A percentile compares a stretch with the other conserved stretches of the same genome.
phyloP scores from a whole-genome alignment of 2,329 filamentous ascomycete genomes.

The Lojkania enalia region DNA sequence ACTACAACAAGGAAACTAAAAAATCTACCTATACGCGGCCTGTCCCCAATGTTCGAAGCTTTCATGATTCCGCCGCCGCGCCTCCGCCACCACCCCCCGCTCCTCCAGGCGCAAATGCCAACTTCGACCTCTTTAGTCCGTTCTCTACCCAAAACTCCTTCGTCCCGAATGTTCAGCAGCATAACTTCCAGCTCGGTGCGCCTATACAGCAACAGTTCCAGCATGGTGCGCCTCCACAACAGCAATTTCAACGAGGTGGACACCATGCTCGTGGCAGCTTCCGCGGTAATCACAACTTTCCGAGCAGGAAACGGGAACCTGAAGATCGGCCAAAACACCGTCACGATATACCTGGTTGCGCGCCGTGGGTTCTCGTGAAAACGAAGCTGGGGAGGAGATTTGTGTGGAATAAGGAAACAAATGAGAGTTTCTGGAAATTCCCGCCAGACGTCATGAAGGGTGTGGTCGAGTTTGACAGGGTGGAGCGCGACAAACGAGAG shows the following conservation, averaged over 20 bases:
- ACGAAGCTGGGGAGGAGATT: conserved; percentile 90
- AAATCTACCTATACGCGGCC: conserved; percentile 86
- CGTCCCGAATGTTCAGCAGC: background rate
- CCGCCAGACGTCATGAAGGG: conserved; percentile 83
- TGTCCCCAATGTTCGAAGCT: conserved; percentile 28
- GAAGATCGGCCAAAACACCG: conserved; percentile 81
- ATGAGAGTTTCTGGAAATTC: conserved; percentile 93
- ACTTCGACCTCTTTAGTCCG: conserved; percentile 39
- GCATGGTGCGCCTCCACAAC: conserved; percentile 1
- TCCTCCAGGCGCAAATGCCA: conserved; percentile 5
- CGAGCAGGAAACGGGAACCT: conserved; percentile 67
- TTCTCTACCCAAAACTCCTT: conserved; percentile 20
- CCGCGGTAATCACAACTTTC: conserved; percentile 57
- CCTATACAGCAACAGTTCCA: conserved; percentile 4
- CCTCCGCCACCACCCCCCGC: conserved; percentile 9
- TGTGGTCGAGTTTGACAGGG: conserved; percentile 65
- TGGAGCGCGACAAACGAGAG: conserved; percentile 72
- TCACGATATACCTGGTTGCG: conserved; percentile 75
- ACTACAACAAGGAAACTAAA: conserved; percentile 80
- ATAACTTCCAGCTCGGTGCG: background rate
- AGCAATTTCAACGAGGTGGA: conserved; percentile 14
- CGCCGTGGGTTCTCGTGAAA: conserved; percentile 89
- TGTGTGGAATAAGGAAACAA: conserved; percentile 83
- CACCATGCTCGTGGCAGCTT: conserved; percentile 24
- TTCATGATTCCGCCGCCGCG: conserved; percentile 7